Evolutionary conservation across 2,329 filamentous ascomycete genomes (phyloP).

Genomic region (Cephalotrichum gorgonifer): DNA sequence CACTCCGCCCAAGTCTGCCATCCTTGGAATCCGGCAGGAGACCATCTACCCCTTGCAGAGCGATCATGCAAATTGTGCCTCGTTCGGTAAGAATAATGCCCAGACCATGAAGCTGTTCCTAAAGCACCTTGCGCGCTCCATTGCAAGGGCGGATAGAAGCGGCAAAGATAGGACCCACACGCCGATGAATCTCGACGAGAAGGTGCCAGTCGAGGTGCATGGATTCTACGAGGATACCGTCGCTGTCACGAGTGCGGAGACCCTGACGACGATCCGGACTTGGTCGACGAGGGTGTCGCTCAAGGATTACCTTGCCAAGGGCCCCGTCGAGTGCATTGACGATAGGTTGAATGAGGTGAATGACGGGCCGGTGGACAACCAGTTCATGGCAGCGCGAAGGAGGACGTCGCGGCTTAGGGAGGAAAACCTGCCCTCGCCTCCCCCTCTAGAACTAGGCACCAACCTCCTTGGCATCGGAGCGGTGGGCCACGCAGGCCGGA

Average conservation of each 20-base stretch:
- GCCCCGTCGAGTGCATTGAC: conserved; percentile 42
- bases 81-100: conserved; percentile 38
- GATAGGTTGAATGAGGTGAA: conserved; percentile 31
- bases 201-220: conserved; percentile 43
- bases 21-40: conserved; percentile 40
- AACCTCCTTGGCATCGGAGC: not conserved
- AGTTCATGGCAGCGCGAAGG: conserved; percentile 1
- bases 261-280: conserved; percentile 28
- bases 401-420: not conserved
- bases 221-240: conserved; percentile 50
- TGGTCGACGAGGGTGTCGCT: conserved; percentile 42
- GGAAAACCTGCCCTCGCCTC: conserved; percentile 1
- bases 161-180: conserved; percentile 22
- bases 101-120: conserved; percentile 34
- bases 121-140: conserved; percentile 20
- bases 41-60: conserved; percentile 42
- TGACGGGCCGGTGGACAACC: not conserved
- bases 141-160: conserved; percentile 21
- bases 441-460: not conserved
- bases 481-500: not conserved
- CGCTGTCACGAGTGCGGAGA: conserved; percentile 11
- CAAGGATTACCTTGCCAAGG: conserved; percentile 42
- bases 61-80: conserved; percentile 43
- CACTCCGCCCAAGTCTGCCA: conserved; percentile 44
- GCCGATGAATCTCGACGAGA: conserved; percentile 36